phyloP scores from a whole-genome alignment of 176 grass and related monocot genomes.

The Hsuehochloa calcarea region DNA sequence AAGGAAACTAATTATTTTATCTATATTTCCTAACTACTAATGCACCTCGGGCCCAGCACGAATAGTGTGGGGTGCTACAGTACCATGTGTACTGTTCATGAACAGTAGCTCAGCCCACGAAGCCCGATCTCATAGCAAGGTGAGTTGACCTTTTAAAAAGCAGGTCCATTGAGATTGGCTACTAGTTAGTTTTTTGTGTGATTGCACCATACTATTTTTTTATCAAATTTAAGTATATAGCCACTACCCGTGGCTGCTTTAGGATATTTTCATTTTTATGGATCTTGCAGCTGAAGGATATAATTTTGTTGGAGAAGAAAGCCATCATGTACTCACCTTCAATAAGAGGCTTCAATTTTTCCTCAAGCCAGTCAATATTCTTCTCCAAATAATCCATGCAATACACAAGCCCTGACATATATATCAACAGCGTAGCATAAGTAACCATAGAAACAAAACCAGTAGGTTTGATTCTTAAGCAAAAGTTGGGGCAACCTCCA shows the following conservation, averaged over 20 bases:
- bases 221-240: background rate
- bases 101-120: too few species aligned
- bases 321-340: too few species aligned
- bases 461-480: background rate
- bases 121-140: background rate
- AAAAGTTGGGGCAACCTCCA: slow-evolving; percentile 50
- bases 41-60: too few species aligned
- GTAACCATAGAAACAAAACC: slow-evolving; percentile 1
- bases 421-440: background rate
- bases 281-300: background rate
- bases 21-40: too few species aligned
- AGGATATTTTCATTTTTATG: background rate
- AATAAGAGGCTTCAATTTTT: slow-evolving; percentile 56
- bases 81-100: too few species aligned
- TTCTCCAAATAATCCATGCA: slow-evolving; percentile 99
- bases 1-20: too few species aligned
- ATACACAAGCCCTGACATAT: slow-evolving; percentile 78
- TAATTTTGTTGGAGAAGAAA: background rate
- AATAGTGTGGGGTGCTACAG: too few species aligned
- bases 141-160: background rate
- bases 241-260: background rate
- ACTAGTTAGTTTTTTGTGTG: background rate
- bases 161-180: background rate
- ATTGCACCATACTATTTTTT: background rate
- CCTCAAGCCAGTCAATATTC: slow-evolving; percentile 91